These are phyloP conservation scores for Thinopyrum obtusiflorum DNA, from an alignment of 202 grass and related monocot species.

Conservation along the genomic window DNA sequence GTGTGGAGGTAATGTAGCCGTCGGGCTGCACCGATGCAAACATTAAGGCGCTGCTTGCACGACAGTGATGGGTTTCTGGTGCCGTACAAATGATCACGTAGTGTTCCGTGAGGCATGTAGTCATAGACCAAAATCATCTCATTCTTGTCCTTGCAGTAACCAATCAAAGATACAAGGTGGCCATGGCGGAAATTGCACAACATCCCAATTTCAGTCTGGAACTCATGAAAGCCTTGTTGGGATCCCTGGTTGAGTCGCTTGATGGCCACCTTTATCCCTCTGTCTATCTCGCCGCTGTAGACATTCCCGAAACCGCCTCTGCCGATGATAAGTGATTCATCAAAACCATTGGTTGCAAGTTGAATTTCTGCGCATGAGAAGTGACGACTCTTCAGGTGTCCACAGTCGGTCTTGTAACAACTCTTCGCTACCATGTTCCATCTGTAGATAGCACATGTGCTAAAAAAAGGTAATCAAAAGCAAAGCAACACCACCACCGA, in stretches of 20 bases:
- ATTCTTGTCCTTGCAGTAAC: conserved; percentile 6
- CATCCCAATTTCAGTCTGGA: conserved; percentile 16
- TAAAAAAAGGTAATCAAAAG: too few species aligned
- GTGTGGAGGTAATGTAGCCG: conserved; percentile 85
- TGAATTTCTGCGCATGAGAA: too few species aligned
- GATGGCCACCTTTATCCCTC: conserved; percentile 11
- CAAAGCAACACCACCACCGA: too few species aligned
- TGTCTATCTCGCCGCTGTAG: not conserved
- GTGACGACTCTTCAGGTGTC: too few species aligned
- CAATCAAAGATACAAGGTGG: conserved; percentile 2
- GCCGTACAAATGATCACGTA: conserved; percentile 4
- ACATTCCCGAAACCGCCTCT: too few species aligned
- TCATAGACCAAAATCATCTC: conserved; percentile 20
- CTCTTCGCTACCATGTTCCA: too few species aligned
- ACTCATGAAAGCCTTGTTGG: conserved; percentile 2
- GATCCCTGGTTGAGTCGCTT: conserved; percentile 7
- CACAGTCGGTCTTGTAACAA: too few species aligned
- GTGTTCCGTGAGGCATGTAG: conserved; percentile 4
- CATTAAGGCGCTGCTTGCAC: not conserved
- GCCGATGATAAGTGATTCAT: too few species aligned
- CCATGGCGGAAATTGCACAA: conserved; percentile 6
- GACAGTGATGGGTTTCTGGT: conserved; percentile 5
- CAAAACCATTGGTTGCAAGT: too few species aligned
- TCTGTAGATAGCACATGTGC: too few species aligned
- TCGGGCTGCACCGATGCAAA: conserved; percentile 38